These are phyloP conservation scores for Colletotrichum karsti DNA, from an alignment of 2,329 filamentous ascomycete genomes.

Conservation along the genomic window DNA sequence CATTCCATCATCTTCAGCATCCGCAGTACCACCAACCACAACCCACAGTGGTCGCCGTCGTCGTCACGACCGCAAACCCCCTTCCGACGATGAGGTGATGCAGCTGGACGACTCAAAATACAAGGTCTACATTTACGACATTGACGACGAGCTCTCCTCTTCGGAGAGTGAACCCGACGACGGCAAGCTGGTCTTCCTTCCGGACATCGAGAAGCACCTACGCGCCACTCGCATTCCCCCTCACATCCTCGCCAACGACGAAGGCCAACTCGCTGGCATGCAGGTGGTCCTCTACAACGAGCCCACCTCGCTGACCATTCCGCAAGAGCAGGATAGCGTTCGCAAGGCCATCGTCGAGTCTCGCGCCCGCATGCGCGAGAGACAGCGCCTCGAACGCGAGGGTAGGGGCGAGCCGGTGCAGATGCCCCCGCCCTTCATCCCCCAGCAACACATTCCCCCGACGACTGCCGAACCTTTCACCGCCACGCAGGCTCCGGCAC, in stretches of 20 bases:
- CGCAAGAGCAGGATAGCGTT: slow-evolving; percentile 79
- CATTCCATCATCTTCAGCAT: slow-evolving; percentile 33
- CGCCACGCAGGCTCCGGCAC: neutral
- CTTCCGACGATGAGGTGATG: slow-evolving; percentile 71
- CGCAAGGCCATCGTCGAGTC: slow-evolving; percentile 86
- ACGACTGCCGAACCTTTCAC: slow-evolving; percentile 18
- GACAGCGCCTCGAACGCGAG: slow-evolving; percentile 48
- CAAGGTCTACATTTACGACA: slow-evolving; percentile 89
- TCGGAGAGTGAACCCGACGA: slow-evolving; percentile 65
- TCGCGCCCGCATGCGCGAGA: slow-evolving; percentile 71
- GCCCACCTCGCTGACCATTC: slow-evolving; percentile 78
- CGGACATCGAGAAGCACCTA: slow-evolving; percentile 86
- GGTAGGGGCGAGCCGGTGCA: slow-evolving; percentile 24
- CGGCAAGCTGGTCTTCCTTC: slow-evolving; percentile 78
- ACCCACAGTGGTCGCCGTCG: slow-evolving; percentile 12
- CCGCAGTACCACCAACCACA: slow-evolving; percentile 30
- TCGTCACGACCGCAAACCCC: slow-evolving; percentile 25
- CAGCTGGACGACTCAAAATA: slow-evolving; percentile 86
- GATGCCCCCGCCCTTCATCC: slow-evolving; percentile 27
- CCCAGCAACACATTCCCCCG: slow-evolving; percentile 12
- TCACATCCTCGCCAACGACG: slow-evolving; percentile 67
- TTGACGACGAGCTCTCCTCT: slow-evolving; percentile 84
- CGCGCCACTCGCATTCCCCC: slow-evolving; percentile 74
- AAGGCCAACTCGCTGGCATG: slow-evolving; percentile 66
- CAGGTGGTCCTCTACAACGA: slow-evolving; percentile 87